Conservation (phyloP, 768 basidiomycete species). For the Crucibulum laeve region DNA sequence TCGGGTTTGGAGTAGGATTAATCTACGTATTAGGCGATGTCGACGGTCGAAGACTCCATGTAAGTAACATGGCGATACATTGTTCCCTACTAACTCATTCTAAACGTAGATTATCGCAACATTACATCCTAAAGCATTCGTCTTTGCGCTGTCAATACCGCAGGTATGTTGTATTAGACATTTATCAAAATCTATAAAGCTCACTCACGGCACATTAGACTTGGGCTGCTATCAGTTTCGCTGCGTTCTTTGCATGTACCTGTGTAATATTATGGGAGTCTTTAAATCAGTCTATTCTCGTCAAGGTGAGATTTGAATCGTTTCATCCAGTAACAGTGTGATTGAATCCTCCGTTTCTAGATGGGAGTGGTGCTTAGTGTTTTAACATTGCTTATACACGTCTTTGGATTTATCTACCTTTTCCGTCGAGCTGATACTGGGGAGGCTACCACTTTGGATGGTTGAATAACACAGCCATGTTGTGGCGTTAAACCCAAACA, state of each 20-base stretch:
- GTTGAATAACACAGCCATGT: not conserved
- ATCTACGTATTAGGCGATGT: conserved; percentile 9
- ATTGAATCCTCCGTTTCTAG: not conserved
- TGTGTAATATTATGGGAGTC: conserved; percentile 6
- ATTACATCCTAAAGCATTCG: conserved; percentile 3
- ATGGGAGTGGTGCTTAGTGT: not conserved
- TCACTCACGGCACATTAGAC: conserved; percentile 1
- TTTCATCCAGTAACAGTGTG: not conserved
- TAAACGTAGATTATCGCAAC: conserved; percentile 2
- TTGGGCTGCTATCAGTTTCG: conserved; percentile 6
- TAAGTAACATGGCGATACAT: not conserved
- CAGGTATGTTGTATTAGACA: conserved; percentile 1
- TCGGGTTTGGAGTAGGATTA: conserved; percentile 9
- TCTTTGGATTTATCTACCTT: conserved; percentile 6
- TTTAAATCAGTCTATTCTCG: conserved; percentile 1
- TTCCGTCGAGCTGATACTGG: conserved; percentile 4
- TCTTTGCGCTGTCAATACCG: conserved; percentile 6
- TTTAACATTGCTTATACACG: not conserved
- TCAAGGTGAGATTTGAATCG: conserved; percentile 3
- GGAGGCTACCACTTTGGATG: too few relatives aligned
- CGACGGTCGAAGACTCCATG: conserved; percentile 6
- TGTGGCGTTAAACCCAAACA: not conserved
- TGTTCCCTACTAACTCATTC: not conserved
- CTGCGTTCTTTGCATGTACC: conserved; percentile 5
- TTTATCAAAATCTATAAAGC: not conserved